Evolutionary conservation across 2,329 filamentous ascomycete species (phyloP), one percentile per base, ranked within the genome.

Genomic region (Ophiostoma ips): DNA sequence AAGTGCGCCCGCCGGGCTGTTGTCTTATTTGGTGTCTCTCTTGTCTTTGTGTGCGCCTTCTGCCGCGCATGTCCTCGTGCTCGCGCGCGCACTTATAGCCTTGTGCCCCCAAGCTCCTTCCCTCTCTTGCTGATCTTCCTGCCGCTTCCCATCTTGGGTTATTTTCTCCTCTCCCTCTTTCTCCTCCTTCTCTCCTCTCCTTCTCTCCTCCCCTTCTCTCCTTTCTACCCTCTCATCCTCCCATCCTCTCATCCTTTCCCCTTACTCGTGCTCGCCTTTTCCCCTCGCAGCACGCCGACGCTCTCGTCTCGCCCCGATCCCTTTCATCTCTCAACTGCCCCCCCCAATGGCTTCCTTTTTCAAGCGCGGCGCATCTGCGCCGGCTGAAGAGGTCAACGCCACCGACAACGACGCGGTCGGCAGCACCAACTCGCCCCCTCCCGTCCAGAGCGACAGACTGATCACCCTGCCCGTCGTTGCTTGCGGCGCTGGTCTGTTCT

Each of bases 401-500:
- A 15, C 47, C 19, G 46, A 48, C 12, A 41, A 24, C 41, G 30
- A 45, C 9, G 15, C 45, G 28, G 18, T 28, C 15, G 48, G 16
- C 34, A 48, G 31, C 16, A 16, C 15, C 24, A 50, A 9, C 36
- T 3, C 16, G 30, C 37, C 31, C 41, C 33, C 51, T 30, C 46
- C 53, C 30, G 15, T 49, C 19, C 37, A 50, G n/a, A 45, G 18
- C 41, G 21, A 51, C n/a, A 35, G 44, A 31, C 34, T 55, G 5
- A 43, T 56, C 24, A 63, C 69, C 18, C 60, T 76, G 73, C 87
- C 88, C 13, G 84, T 87, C 1, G 82, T 95, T 58, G 88, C 88
- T 40, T 94, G 87, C 61, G 89, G 89, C 56, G 85, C 88, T 48
- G 89, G 89, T 59, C 73, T 95, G 2, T 95, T 95, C 66, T 88